Base-by-base conservation (phyloP, 805 yeast species). In the Metschnikowia reukaufii region DNA sequence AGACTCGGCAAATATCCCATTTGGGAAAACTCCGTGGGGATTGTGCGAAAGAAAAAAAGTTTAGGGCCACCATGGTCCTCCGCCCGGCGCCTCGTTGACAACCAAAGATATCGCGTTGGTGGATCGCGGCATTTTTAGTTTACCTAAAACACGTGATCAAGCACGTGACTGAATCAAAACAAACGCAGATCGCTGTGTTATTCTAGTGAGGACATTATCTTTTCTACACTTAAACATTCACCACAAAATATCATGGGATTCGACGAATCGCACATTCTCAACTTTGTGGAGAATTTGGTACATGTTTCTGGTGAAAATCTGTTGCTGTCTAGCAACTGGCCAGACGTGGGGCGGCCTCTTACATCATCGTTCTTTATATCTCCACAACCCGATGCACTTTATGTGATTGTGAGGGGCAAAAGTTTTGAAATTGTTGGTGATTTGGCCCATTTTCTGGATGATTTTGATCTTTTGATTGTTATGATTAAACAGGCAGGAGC, bases 331-430 rank as follows among this genome's bases (percentile, higher is more conserved):
- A 36, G 21, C 27, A 45, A 45, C 21, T 40, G 48, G 48, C 6
- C 32, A 8, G 44, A 40, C n/a, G 13, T 6, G 12, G 48, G 44
- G 13, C 23, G 35, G 31, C 30, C 18, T 1, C 32, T 47, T 21
- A 47, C 46, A 4, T 20, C 48, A 15, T 33, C 52, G 9, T 55
- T 55, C 44, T 21, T 39, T 16, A 16, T 42, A 23, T 38, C 51
- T 29, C 10, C 30, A 12, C 51, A 38, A 30, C 44, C 50, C 2
- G 51, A 47, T 39, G 51, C 59, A 23, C 39, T 55, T 12, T 55
- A 46, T 41, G 56, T 47, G 21, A 37, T 46, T 9, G 48, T 45
- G 16, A 36, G 31, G 1, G 48, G 23, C 17, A 13, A 21, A 10
- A 29, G 42, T 4, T 47, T 39, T 38, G 38, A 30, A 33, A 31